Evolutionary conservation across 441 rosid genomes (phyloP).

Genomic region (Pelargonium citronellum): DNA sequence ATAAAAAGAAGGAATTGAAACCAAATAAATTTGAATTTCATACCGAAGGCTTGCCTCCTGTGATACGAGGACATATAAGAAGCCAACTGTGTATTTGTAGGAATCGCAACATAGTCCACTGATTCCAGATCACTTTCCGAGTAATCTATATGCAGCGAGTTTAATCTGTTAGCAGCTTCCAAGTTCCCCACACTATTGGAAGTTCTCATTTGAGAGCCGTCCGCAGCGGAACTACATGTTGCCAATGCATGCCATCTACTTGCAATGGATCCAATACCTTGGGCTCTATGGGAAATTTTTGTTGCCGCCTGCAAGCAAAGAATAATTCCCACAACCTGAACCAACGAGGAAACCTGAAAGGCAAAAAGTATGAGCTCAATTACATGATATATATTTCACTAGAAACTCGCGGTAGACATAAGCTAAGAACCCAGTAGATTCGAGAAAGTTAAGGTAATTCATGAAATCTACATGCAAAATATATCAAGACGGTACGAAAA

Average conservation of each 20-base stretch:
- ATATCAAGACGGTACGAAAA: background rate
- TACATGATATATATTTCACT: background rate
- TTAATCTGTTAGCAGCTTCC: conserved; percentile 32
- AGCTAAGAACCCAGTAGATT: too few relatives aligned
- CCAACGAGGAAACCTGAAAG: conserved; percentile 65
- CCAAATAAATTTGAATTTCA: conserved; percentile 13
- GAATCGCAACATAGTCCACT: conserved; percentile 56
- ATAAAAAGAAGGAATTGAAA: too few relatives aligned
- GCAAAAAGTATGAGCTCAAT: too few relatives aligned
- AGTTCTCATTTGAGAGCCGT: too few relatives aligned
- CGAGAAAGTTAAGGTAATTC: background rate
- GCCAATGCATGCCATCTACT: conserved; percentile 85
- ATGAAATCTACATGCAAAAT: background rate
- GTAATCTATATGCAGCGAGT: conserved; percentile 32
- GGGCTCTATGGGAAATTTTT: conserved; percentile 84
- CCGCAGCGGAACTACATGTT: conserved; percentile 41
- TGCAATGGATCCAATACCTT: conserved; percentile 59
- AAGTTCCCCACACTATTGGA: conserved; percentile 27
- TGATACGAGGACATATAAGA: conserved; percentile 72
- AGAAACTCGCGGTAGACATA: too few relatives aligned
- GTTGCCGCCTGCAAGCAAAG: conserved; percentile 88
- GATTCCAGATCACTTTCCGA: conserved; percentile 87
- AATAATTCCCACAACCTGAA: conserved; percentile 84
- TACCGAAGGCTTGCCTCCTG: conserved; percentile 83
- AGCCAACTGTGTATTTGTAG: conserved; percentile 50